Base-by-base conservation (phyloP, 345 rosid genomes). In the Aurinia saxatilis region DNA sequence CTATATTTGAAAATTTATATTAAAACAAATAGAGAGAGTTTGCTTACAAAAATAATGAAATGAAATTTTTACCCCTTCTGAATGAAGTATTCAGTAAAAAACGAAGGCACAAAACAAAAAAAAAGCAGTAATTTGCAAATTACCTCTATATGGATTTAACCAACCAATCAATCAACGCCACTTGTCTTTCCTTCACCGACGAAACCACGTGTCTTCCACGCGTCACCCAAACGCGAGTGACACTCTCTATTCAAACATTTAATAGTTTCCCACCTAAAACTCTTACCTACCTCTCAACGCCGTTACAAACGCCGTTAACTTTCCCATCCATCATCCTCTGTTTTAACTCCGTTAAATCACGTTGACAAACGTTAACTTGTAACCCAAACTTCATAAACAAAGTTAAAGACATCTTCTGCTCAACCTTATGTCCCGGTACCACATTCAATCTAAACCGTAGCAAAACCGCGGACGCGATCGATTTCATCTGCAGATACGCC, bases 321-420 rank as follows among this genome's bases (percentile, higher is more conserved):
- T 27, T 21, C 25, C 2, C 25, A 21, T 21, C 25, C 25, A 21
- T 21, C 25, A 1, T 21, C 25, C 4, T 4, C 25, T n/a, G n/a
- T n/a, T 21, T 27, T 27, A 27, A 27, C 31, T 27, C 77, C 54
- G 54, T 73, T 44, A 92, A 14, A 38, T 89, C 91, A 58, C 98
- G 83, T 62, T 46, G 14, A 9, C 70, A 78, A 42, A 90, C 90
- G 35, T 77, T 78, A 3, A 93, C 96, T 50, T 70, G 66, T 5
- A 93, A 84, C 57, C 99, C 97, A 30, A 85, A 66, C 65, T 85
- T 84, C 99, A 93, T 93, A 75, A 90, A 90, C 60, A 93, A 53
- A 7, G 97, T 92, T 51, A 92, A 56, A 35, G 98, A 92, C 97
- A 92, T 92, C 77, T 92, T 92, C 83, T 92, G 99, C 85, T 87